Conservation (phyloP, 139 green algal genomes). For the Coelastrella sp. region DNA sequence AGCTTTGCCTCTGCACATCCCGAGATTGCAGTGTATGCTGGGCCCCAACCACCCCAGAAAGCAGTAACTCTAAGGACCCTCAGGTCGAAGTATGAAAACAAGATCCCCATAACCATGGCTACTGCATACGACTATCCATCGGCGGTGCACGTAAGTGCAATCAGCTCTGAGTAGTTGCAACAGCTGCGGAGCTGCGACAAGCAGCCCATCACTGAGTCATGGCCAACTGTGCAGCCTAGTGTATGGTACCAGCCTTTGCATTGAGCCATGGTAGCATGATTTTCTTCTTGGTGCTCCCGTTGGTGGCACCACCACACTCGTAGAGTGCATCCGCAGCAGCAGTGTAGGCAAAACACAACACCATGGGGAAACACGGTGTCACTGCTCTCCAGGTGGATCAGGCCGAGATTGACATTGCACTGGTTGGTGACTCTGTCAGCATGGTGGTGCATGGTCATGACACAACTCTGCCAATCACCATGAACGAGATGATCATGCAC, state of each 20-base stretch:
- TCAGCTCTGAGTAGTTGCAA: neutral
- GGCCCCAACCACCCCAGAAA: slow-evolving; percentile 55
- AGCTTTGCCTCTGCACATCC: slow-evolving; percentile 55
- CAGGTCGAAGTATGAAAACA: slow-evolving; percentile 80
- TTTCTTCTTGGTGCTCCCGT: no score
- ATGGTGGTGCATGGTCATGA: slow-evolving; percentile 99
- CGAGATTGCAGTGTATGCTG: slow-evolving; percentile 75
- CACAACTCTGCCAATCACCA: slow-evolving; percentile 96
- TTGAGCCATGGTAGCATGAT: no score
- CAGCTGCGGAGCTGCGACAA: neutral
- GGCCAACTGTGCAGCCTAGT: neutral
- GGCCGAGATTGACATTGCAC: slow-evolving; percentile 92
- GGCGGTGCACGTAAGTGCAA: slow-evolving; percentile 88
- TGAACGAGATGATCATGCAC: slow-evolving; percentile 98
- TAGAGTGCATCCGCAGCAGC: no score
- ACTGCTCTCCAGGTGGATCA: slow-evolving; percentile 88
- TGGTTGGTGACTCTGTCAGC: slow-evolving; percentile 95
- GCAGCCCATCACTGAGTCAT: neutral
- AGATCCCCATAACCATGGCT: slow-evolving; percentile 91
- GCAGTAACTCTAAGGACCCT: slow-evolving; percentile 91
- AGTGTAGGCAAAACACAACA: no score
- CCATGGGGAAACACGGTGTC: no score
- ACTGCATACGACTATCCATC: slow-evolving; percentile 99
- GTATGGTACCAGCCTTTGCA: no score
- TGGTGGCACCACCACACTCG: no score